Percentiles rank a stretch among this genome's conserved stretches.
These are phyloP conservation scores for Myrica gale DNA, from an alignment of 306 rosid species.

Conservation along the genomic window DNA sequence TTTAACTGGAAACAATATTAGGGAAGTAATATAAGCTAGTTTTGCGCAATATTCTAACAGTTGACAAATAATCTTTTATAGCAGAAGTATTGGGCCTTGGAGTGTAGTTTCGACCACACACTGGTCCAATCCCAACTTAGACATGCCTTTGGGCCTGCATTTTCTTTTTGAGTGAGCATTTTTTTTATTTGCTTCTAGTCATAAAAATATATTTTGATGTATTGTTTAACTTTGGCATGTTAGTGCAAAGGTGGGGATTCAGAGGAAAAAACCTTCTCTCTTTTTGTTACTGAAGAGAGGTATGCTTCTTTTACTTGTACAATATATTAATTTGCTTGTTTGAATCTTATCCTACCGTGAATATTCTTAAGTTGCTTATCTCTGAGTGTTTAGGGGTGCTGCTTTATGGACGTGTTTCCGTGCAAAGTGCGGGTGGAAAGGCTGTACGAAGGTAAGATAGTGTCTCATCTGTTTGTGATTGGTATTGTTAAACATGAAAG, in stretches of 20 bases:
- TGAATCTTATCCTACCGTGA: constrained; percentile 8
- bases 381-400: constrained; percentile 49
- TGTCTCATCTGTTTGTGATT: constrained; percentile 17
- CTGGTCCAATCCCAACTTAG: constrained; percentile 7
- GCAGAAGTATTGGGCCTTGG: neutral
- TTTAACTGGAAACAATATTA: neutral
- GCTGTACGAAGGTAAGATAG: constrained; percentile 59
- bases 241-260: constrained; percentile 81
- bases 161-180: constrained; percentile 9
- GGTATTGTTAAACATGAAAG: constrained; percentile 2
- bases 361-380: constrained; percentile 17
- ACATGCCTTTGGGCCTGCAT: neutral
- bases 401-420: constrained; percentile 84
- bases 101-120: neutral
- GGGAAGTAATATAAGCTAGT: constrained; percentile 17
- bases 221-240: constrained; percentile 21
- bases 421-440: constrained; percentile 86
- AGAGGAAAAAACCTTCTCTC: constrained; percentile 60
- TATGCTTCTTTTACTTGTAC: constrained; percentile 32
- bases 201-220: constrained; percentile 7
- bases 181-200: neutral
- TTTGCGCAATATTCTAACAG: neutral
- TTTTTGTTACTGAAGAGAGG: constrained; percentile 64
- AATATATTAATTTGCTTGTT: neutral
- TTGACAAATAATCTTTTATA: neutral